Evolutionary conservation across 2,329 filamentous ascomycete genomes (phyloP).

Genomic region (Phialophora macrospora): DNA sequence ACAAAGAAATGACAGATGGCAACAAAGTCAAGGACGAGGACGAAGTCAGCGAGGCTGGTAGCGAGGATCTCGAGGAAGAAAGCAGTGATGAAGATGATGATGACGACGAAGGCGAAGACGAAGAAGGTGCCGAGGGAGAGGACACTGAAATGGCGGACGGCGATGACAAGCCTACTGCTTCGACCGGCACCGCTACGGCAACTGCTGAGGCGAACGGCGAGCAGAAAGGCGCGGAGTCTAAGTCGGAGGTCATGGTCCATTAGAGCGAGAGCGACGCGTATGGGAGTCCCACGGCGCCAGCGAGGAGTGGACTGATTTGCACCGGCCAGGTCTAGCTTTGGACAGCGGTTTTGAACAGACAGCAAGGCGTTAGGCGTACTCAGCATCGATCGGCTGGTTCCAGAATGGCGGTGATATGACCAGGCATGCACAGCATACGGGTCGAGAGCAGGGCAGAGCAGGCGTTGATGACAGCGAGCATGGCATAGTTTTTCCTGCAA

Average conservation of each 20-base stretch:
- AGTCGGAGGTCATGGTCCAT: conserved; percentile 55
- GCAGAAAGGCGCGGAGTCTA: conserved; percentile 39
- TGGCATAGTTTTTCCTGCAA: not conserved
- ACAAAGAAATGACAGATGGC: conserved; percentile 70
- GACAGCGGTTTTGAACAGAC: conserved; percentile 4
- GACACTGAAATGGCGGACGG: conserved; percentile 40
- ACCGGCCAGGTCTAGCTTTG: not conserved
- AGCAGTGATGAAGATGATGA: conserved; percentile 74
- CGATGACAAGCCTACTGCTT: conserved; percentile 24
- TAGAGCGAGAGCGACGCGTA: conserved; percentile 34
- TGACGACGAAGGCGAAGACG: conserved; percentile 68
- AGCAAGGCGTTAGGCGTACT: conserved; percentile 29
- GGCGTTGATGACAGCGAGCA: conserved; percentile 4
- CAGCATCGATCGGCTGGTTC: not conserved
- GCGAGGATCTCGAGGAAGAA: conserved; percentile 78
- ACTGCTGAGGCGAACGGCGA: conserved; percentile 40
- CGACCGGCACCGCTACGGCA: not conserved
- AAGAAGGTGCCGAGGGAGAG: conserved; percentile 50
- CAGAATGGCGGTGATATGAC: not conserved
- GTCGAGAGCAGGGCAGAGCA: not conserved
- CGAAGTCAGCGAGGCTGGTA: conserved; percentile 73
- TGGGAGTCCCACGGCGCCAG: not conserved
- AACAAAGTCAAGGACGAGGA: conserved; percentile 60
- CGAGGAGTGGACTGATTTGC: not conserved
- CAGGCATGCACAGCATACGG: conserved; percentile 4